Evolutionary conservation across 163 green algal genomes (phyloP).

Genomic region (Chlorella variabilis): DNA sequence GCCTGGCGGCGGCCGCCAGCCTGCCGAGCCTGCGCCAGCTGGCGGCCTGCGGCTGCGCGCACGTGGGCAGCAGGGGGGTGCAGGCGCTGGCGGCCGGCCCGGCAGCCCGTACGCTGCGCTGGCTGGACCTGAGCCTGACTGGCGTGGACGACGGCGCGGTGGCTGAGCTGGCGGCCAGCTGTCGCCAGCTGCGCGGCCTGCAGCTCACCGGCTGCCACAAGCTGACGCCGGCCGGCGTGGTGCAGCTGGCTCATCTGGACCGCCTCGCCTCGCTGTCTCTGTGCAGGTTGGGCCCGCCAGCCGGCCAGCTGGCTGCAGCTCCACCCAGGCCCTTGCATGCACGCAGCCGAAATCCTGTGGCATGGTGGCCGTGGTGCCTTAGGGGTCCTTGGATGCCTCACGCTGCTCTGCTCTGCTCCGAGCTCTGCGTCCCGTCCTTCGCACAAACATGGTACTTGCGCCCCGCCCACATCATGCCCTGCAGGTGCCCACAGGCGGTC

Average conservation of each 20-base stretch:
- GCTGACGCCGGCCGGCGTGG: background rate
- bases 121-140: constrained; percentile 7
- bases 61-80: background rate
- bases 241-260: background rate
- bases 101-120: background rate
- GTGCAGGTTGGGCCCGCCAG: background rate
- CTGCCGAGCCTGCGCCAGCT: constrained; percentile 17
- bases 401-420: too few species aligned
- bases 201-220: constrained; percentile 11
- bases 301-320: too few species aligned
- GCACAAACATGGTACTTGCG: too few species aligned
- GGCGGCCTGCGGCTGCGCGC: background rate
- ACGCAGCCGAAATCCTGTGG: too few species aligned
- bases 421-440: too few species aligned
- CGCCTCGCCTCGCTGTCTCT: background rate
- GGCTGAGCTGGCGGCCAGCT: background rate
- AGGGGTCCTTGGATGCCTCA: too few species aligned
- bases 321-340: background rate
- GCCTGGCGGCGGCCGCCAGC: background rate
- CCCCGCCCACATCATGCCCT: too few species aligned
- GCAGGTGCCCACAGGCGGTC: constrained; percentile 21
- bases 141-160: background rate
- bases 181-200: constrained; percentile 4
- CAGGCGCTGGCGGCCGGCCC: background rate
- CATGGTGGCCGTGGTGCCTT: too few species aligned